Evolutionary conservation across 2,329 filamentous ascomycete genomes (phyloP), one percentile per base, ranked within the genome.

Genomic region (Westerdykella sp.): DNA sequence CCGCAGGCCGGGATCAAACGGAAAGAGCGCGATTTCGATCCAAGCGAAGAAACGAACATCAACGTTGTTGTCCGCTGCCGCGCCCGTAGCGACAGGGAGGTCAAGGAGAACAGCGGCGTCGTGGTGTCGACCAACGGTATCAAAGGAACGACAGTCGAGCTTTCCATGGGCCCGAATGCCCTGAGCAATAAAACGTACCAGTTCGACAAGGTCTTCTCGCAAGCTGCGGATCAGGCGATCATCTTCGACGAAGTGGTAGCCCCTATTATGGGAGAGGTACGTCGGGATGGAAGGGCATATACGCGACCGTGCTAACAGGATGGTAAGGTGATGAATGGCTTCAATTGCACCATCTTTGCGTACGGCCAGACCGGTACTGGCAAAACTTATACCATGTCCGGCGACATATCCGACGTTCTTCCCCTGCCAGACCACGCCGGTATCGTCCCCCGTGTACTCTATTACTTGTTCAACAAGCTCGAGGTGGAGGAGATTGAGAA

Each of bases 351-450:
- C 5, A 95, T 98, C 47, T 98, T 98, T 59, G 93, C 93, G 28
- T 98, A 98, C 65, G 93, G 93, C 21, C 93, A 98, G 67, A 98
- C 93, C 0, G 93, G 93, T 36, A 98, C 93, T 0, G 93, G 93
- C 56, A 98, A 98, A 68, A 98, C 93, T 12, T 98, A 98, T 68
- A 98, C 93, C 18, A 98, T 98, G 93, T 95, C 91, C 1, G 93
- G 93, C 43, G 91, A 98, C 66, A 96, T 98, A 81, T 87, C 79
- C 12, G 87, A 96, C 56, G 87, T 89, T 31, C 88, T 91, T 1
- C 81, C 95, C 46, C 75, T 95, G 12, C 91, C 91, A 1, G 93
- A 97, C 62, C 84, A 83, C 32, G 93, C 94, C 22, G 93, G 93
- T 56, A 97, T 98, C 55, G 93, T 98, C 49, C 94, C 94, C 18